Evolutionary conservation across 108 stramenopile genomes (phyloP), one percentile per base, ranked within the genome.

Genomic region (Nitzschia sp.): DNA sequence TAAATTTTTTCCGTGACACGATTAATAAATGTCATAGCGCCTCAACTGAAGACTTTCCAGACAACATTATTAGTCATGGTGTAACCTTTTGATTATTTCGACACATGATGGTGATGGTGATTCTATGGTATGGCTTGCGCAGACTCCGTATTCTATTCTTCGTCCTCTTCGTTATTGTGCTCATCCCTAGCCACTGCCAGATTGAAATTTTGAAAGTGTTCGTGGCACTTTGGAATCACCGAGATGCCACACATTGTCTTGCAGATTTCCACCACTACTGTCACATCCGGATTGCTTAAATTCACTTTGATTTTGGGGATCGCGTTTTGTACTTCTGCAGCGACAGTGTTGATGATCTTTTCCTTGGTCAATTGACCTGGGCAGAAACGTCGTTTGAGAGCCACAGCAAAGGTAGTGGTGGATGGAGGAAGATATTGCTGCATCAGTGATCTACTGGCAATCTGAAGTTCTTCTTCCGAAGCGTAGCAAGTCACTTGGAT

Each of bases 401-500:
- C 68, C 75, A 93, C 64, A 25, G 83, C 85, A 77, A 90, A 93
- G 1, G 85, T 81, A 17, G 62, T 67, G 17, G 60, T 22, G 6
- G 36, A 61, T 28, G 78, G 56, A 15, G 36, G 11, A 9, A 88
- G 55, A 47, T 73, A 81, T 6, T 61, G 61, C 38, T 79, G 36
- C 27, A 90, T 53, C 46, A 93, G 63, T 38, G 61, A 41, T 46
- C 60, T 58, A 45, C 63, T 64, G 2, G 85, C 83, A 9, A 62
- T 26, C 52, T 59, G 52, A 22, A 93, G 83, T 73, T 93, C 92
- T 54, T 85, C 80, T 17, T 82, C n/a, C 13, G 85, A 86, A 11
- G 87, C 83, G 71, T 75, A 86, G 57, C 92, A 93, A 21, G 89
- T 93, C 19, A 84, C 83, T 68, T 93, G 89, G 22, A 93, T 79